Evolutionary conservation across 768 basidiomycete species (phyloP), one percentile per base, ranked within the genome.

Genomic region (Naganishia friedmannii): DNA sequence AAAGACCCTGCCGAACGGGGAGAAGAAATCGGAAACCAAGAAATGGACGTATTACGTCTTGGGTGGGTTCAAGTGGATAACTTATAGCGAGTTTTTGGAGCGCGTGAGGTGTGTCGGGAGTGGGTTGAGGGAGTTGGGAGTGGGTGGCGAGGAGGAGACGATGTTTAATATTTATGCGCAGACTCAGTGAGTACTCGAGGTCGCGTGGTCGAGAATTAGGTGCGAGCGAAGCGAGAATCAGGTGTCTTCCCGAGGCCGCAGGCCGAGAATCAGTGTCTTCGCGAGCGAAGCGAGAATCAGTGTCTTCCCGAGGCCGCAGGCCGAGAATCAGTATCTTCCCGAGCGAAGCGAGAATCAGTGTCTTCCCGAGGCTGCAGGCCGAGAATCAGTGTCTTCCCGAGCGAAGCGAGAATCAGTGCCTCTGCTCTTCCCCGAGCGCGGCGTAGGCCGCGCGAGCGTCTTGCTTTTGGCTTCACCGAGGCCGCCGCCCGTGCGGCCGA

Each of bases 11-110:
- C 32, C 32, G 1, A 51, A 42, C 26, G 95, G 94, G 37, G 88
- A 93, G 80, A 87, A 92, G 80, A 84, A 88, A 34, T 87, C 82
- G 3, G 90, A 98, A 85, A 91, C 83, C 80, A 99, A 99, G 86
- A 91, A 85, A 68, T 99, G 95, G 95, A 92, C 90, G 78, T 98
- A 89, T 82, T 99, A 92, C 82, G 86, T 93, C 81, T 86, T 98
- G 69, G 89, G 89, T 81, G 89, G 90, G 72, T 97, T 90, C 86
- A 87, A 91, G 82, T 97, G 88, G 80, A 82, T 89, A 76, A 86
- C 81, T 65, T 97, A 87, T 80, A 74, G 88, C 72, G 86, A 92
- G 74, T 84, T 94, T 71, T 85, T 88, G 76, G 86, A 87, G 31
- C 82, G 84, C 5, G 86, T 90, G 4, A 83, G 83, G 2, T 86